Percentiles rank a stretch among this genome's conserved stretches.
Evolutionary conservation across 2,329 filamentous ascomycete species (phyloP).

Genomic region (Pestalotiopsis fici): DNA sequence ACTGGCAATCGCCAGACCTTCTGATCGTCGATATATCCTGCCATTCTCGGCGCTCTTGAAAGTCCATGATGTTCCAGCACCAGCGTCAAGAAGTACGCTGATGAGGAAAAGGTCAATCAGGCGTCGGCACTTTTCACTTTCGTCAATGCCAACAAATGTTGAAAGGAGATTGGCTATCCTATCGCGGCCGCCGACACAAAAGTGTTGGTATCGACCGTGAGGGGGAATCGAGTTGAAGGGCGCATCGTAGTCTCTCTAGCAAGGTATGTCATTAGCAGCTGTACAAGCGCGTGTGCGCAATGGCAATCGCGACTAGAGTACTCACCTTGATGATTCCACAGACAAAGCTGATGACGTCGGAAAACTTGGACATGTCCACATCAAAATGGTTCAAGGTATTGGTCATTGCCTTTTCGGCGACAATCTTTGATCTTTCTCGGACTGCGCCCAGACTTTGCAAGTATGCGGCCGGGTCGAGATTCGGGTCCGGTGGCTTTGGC

Average conservation of each 20-base stretch:
- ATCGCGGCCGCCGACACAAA: slow-evolving; percentile 76
- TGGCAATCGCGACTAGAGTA: neutral
- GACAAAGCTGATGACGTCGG: slow-evolving; percentile 81
- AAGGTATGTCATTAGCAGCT: neutral
- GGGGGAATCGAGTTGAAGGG: slow-evolving; percentile 68
- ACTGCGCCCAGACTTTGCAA: slow-evolving; percentile 88
- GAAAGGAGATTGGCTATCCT: slow-evolving; percentile 43
- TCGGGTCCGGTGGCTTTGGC: slow-evolving; percentile 15
- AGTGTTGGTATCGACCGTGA: slow-evolving; percentile 86
- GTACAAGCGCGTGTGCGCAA: neutral
- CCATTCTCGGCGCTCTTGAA: slow-evolving; percentile 72
- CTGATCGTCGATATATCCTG: slow-evolving; percentile 13
- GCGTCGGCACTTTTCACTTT: slow-evolving; percentile 72
- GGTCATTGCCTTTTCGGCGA: slow-evolving; percentile 74
- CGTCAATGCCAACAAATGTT: slow-evolving; percentile 58
- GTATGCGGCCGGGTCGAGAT: slow-evolving; percentile 57
- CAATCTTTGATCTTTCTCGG: slow-evolving; percentile 72
- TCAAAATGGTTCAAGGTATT: slow-evolving; percentile 85
- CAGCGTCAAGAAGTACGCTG: slow-evolving; percentile 82
- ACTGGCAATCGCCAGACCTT: slow-evolving; percentile 56
- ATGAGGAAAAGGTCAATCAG: slow-evolving; percentile 77
- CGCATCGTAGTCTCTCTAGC: slow-evolving; percentile 33
- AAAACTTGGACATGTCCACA: slow-evolving; percentile 83
- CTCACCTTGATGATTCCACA: slow-evolving; percentile 92
- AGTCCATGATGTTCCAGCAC: slow-evolving; percentile 86